A percentile compares a stretch with the other conserved stretches of the same genome.
These are phyloP conservation scores for Colletotrichum navitas DNA, from an alignment of 2,329 filamentous ascomycete genomes.

Conservation along the genomic window DNA sequence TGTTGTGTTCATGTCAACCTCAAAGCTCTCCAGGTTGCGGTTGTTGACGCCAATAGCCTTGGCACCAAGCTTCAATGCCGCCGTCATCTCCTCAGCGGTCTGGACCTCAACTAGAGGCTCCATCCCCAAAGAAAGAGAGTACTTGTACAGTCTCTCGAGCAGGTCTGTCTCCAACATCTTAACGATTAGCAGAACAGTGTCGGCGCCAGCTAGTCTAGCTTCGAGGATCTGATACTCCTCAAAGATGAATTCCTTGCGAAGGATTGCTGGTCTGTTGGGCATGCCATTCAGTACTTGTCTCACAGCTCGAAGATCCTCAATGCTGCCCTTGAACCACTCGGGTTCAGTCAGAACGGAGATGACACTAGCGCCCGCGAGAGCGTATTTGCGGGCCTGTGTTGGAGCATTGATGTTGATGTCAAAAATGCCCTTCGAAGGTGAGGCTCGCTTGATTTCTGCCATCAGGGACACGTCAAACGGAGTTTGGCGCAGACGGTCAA, in stretches of 20 bases:
- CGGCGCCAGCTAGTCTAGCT: conserved; percentile 90
- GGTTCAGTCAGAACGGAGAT: conserved; percentile 99
- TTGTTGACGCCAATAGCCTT: conserved; percentile 98
- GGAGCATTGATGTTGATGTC: conserved; percentile 89
- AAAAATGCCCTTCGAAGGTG: conserved; percentile 96
- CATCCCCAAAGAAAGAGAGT: conserved; percentile 93
- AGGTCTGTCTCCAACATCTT: conserved; percentile 91
- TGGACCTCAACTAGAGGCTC: conserved; percentile 98
- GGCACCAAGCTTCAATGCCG: conserved; percentile 86
- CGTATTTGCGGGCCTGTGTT: conserved; percentile 90
- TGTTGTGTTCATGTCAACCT: conserved; percentile 94
- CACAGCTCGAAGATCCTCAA: conserved; percentile 91
- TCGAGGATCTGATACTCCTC: conserved; percentile 99
- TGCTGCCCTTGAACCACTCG: conserved; percentile 98
- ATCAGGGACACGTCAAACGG: conserved; percentile 92
- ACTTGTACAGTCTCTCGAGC: conserved; percentile 84
- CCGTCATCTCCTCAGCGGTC: conserved; percentile 91
- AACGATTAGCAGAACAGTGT: conserved; percentile 95
- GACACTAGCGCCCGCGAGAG: conserved; percentile 92
- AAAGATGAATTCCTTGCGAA: conserved; percentile 97
- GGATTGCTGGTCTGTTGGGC: conserved; percentile 89
- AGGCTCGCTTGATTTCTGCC: conserved; percentile 97
- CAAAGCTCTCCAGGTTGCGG: conserved; percentile 94
- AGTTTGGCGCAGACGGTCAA: conserved; percentile 82
- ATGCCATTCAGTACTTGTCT: conserved; percentile 90